Evolutionary conservation across 2,329 filamentous ascomycete genomes (phyloP), one percentile per base, ranked within the genome.

Genomic region (Monosporascus sp.): DNA sequence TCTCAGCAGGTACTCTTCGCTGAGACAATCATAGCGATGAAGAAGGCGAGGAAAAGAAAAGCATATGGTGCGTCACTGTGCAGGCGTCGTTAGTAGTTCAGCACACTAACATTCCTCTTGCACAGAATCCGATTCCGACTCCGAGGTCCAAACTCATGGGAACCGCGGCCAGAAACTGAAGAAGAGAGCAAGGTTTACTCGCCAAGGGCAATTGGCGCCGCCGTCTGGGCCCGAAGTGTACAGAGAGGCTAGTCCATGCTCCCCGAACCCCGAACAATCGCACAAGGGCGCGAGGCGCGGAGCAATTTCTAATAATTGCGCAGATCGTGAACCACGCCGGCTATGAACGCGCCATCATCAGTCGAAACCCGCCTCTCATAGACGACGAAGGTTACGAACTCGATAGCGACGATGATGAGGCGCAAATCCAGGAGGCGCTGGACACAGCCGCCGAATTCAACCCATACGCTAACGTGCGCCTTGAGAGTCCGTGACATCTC

Each of bases 131-230:
- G 89, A 92, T 68, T 89, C 87, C 54, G 89, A 93, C 69, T 84
- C 85, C 55, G 81, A 84, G 51, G 85, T 91, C 62, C 79, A 85
- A 55, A 78, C 81, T 62, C 81, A 81, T 62, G 87, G 84, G 53
- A 91, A 91, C 70, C 85, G 88, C 65, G 88, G 87, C 56, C 84
- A 90, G 70, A 93, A 92, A 68, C 77, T 93, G 46, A 89, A 91
- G 75, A 88, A 84, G 69, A 81, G 84, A 62, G 85, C 89, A 45
- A 80, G 84, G 61, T 89, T 89, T 66, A 81, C 88, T 46, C 85
- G 82, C 62, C 78, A 85, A 64, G 88, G 88, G 54, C 84, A 86
- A 63, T 76, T 91, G 58, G 83, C 87, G 44, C 79, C 83, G 26
- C 80, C 84, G 1, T 79, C 78, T 28, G 87, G 86, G 3, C 83